Percentiles rank a stretch among this genome's conserved stretches.
Evolutionary conservation across 805 yeast species (phyloP).

Genomic region (Kodamaea kaohsiungensis): DNA sequence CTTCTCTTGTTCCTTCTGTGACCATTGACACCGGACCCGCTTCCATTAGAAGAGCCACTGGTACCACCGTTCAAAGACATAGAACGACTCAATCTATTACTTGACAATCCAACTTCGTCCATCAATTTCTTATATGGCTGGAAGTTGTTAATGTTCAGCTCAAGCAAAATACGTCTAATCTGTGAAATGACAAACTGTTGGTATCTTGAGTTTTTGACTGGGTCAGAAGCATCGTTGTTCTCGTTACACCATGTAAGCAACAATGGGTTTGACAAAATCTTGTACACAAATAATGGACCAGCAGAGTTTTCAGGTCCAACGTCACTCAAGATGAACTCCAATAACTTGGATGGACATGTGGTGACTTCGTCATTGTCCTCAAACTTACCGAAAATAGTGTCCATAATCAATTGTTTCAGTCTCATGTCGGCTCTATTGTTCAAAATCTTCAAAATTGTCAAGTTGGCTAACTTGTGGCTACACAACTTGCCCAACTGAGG

Average conservation of each 20-base stretch:
- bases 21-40: conserved; percentile 9
- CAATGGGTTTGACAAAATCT: conserved; percentile 72
- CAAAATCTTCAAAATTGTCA: conserved; percentile 77
- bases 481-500: conserved; percentile 66
- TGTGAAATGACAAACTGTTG: conserved; percentile 60
- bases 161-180: conserved; percentile 62
- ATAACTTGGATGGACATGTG: conserved; percentile 42
- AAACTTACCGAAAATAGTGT: conserved; percentile 61
- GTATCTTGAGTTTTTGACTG: conserved; percentile 25
- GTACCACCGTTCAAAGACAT: conserved; percentile 13
- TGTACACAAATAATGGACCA: conserved; percentile 65
- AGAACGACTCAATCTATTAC: conserved; percentile 32
- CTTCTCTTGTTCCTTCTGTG: conserved; percentile 27
- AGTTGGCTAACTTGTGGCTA: conserved; percentile 80
- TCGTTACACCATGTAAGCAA: conserved; percentile 34
- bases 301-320: conserved; percentile 52
- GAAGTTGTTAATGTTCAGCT: conserved; percentile 51
- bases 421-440: conserved; percentile 64
- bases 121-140: conserved; percentile 83
- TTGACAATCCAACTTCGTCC: conserved; percentile 84
- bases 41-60: conserved; percentile 2
- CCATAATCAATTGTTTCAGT: conserved; percentile 64
- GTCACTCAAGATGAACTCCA: conserved; percentile 66
- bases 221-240: conserved; percentile 6
- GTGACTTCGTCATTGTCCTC: conserved; percentile 20